Evolutionary conservation across 2,329 filamentous ascomycete genomes (phyloP).

Genomic region (Fusarium marasasianum): DNA sequence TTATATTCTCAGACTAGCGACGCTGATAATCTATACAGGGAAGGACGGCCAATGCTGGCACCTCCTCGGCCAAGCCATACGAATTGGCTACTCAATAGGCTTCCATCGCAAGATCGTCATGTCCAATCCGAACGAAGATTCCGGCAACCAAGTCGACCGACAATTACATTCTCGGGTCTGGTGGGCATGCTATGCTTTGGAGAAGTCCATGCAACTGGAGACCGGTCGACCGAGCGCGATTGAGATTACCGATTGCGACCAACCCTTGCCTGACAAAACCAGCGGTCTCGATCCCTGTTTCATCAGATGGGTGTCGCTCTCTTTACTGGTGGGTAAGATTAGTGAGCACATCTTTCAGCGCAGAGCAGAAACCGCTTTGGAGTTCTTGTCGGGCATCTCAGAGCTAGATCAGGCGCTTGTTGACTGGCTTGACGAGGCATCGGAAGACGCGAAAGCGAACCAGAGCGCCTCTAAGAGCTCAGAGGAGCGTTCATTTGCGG

Average conservation of each 20-base stretch:
- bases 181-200: slow-evolving; percentile 35
- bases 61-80: slow-evolving; percentile 23
- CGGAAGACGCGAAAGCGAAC: slow-evolving; percentile 13
- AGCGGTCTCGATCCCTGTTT: slow-evolving; percentile 14
- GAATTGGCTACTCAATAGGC: slow-evolving; percentile 29
- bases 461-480: slow-evolving; percentile 1
- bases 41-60: slow-evolving; percentile 38
- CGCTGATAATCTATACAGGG: not conserved
- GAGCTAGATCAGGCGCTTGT: slow-evolving; percentile 29
- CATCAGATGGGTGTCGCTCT: slow-evolving; percentile 28
- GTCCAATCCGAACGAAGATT: not conserved
- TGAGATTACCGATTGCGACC: slow-evolving; percentile 31
- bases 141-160: slow-evolving; percentile 1
- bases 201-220: slow-evolving; percentile 36
- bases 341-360: slow-evolving; percentile 33
- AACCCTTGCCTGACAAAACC: slow-evolving; percentile 11
- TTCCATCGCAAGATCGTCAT: slow-evolving; percentile 22
- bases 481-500: slow-evolving; percentile 14
- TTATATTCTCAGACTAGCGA: not conserved
- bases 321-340: slow-evolving; percentile 28
- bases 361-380: slow-evolving; percentile 20
- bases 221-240: slow-evolving; percentile 33
- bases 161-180: slow-evolving; percentile 27
- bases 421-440: slow-evolving; percentile 23
- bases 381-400: slow-evolving; percentile 22